phyloP scores from a whole-genome alignment of 768 basidiomycete species.

The Rhizopogon vinicolor region DNA sequence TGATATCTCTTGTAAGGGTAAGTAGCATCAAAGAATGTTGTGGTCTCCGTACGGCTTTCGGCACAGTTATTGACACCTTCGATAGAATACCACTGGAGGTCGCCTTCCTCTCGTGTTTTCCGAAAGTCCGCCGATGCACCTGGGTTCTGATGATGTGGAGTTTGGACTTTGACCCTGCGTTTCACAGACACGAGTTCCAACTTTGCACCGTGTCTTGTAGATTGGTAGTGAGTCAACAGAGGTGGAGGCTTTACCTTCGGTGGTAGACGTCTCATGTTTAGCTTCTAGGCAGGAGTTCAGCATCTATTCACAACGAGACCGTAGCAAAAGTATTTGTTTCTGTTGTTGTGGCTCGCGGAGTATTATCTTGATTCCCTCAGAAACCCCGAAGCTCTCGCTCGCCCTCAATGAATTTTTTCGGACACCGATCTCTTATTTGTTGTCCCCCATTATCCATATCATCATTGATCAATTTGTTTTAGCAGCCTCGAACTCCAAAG shows the following conservation, averaged over 20 bases:
- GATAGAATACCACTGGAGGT: neutral
- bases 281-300: neutral
- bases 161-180: neutral
- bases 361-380: neutral
- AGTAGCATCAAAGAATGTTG: neutral
- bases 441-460: neutral
- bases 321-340: neutral
- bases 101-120: neutral
- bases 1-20: neutral
- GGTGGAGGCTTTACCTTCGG: neutral
- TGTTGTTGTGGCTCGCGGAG: constrained; percentile 3
- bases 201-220: neutral
- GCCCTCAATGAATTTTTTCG: neutral
- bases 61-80: neutral
- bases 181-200: neutral
- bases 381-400: neutral
- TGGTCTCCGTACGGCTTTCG: neutral
- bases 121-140: neutral
- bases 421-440: neutral
- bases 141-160: neutral
- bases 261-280: neutral
- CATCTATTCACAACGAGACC: neutral
- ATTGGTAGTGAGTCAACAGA: neutral
- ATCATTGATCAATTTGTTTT: neutral
- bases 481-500: neutral